These are phyloP conservation scores for Crotalaria pallida DNA, from an alignment of 306 rosid species.

Conservation along the genomic window DNA sequence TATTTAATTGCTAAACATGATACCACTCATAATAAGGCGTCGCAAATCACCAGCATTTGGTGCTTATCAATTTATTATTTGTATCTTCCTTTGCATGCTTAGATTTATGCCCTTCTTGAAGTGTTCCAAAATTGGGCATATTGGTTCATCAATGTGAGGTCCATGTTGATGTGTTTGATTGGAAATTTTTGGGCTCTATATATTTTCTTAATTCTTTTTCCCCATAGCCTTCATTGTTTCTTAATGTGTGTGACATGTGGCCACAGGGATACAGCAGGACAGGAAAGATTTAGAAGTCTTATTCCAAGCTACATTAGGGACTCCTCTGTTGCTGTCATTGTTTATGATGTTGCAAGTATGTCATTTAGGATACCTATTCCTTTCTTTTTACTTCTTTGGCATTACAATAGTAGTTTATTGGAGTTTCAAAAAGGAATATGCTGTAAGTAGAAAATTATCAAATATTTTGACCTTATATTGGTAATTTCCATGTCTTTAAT, in stretches of 20 bases:
- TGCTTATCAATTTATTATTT: neutral
- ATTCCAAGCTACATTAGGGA: constrained; percentile 50
- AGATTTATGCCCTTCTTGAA: neutral
- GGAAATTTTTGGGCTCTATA: neutral
- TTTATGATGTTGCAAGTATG: constrained; percentile 46
- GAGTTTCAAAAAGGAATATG: neutral
- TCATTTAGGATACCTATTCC: constrained; percentile 1
- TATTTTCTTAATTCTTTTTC: neutral
- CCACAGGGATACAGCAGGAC: constrained; percentile 49
- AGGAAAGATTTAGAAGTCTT: constrained; percentile 49
- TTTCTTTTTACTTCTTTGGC: constrained; percentile 2
- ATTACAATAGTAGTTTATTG: neutral
- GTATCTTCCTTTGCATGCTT: neutral
- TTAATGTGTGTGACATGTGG: neutral
- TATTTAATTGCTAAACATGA: neutral
- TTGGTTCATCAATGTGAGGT: neutral
- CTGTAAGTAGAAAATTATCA: neutral
- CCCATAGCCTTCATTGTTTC: neutral
- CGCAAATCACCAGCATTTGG: neutral
- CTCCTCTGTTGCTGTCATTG: constrained; percentile 46
- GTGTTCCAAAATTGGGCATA: neutral
- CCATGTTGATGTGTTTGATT: constrained; percentile 1
- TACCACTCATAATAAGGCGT: neutral
- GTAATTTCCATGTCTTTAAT: neutral
- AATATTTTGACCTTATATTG: neutral